These are phyloP conservation scores for Penicillium atrosanguineum DNA, from an alignment of 495 filamentous ascomycete species.

Conservation along the genomic window DNA sequence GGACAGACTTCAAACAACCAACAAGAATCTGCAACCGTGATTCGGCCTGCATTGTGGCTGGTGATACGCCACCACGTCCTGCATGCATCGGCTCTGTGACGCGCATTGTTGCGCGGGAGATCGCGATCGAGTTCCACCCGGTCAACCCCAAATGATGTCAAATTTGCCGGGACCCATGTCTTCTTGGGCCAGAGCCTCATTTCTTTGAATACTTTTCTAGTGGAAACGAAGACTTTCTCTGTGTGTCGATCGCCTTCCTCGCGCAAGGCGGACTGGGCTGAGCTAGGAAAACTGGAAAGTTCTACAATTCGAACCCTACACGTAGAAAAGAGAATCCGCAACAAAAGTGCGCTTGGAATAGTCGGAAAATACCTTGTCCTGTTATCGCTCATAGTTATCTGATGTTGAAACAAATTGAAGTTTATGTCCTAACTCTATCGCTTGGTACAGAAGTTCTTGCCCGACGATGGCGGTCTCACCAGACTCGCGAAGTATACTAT, in stretches of 20 bases:
- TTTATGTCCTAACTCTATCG: background rate
- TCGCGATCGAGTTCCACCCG: background rate
- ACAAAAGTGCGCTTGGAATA: background rate
- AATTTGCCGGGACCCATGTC: background rate
- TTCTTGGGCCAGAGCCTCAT: constrained; percentile 2
- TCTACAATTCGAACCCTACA: background rate
- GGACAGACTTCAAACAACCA: background rate
- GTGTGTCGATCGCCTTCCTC: background rate
- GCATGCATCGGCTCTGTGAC: too few species aligned
- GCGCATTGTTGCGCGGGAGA: background rate
- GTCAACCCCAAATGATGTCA: background rate
- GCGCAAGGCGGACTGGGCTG: background rate
- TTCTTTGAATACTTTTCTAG: background rate
- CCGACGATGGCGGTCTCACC: background rate
- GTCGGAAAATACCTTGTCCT: too few species aligned
- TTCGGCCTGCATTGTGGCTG: constrained; percentile 19
- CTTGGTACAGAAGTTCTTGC: background rate
- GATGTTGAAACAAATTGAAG: background rate
- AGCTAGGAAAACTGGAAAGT: background rate
- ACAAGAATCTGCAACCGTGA: constrained; percentile 3
- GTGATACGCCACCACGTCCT: constrained; percentile 9
- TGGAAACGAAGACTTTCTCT: background rate
- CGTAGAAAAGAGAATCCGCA: background rate
- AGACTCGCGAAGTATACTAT: background rate
- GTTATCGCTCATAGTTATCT: too few species aligned